Percentiles rank a stretch among this genome's conserved stretches.
These are phyloP conservation scores for Alternaria sp. DNA, from an alignment of 2,329 filamentous ascomycete genomes.

Conservation along the genomic window DNA sequence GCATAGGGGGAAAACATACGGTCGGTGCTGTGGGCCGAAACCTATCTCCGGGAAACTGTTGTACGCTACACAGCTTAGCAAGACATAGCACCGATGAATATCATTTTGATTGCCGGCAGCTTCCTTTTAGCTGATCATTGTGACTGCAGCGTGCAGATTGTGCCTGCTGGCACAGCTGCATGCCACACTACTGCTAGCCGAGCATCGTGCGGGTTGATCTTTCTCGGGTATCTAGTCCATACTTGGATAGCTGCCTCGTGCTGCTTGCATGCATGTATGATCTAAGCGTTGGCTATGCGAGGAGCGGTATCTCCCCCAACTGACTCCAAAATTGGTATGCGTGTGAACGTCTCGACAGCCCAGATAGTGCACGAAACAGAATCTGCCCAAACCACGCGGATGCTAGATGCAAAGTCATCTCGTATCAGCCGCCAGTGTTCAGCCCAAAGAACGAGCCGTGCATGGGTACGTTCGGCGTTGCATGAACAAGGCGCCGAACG, in stretches of 20 bases:
- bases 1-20: slow-evolving; percentile 1
- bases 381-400: background rate
- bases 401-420: background rate
- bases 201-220: slow-evolving; percentile 2
- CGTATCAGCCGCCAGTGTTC: background rate
- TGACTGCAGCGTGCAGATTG: background rate
- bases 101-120: background rate
- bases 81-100: background rate
- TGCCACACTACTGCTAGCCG: slow-evolving; percentile 5
- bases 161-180: slow-evolving; percentile 1
- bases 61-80: background rate
- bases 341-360: background rate
- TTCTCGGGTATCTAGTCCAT: slow-evolving; percentile 1
- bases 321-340: background rate
- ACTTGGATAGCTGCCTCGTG: slow-evolving; percentile 3
- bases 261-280: slow-evolving; percentile 10
- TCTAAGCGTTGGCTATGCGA: slow-evolving; percentile 2
- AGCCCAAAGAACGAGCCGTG: background rate
- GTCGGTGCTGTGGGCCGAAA: background rate
- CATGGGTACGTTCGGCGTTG: background rate
- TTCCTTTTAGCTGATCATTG: slow-evolving; percentile 3
- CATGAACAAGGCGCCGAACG: slow-evolving; percentile 5
- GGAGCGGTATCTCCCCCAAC: background rate
- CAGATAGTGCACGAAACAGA: background rate
- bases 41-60: slow-evolving; percentile 1